Evolutionary conservation across 495 filamentous ascomycete species (phyloP).

Genomic region (Penicillium subrubescens): DNA sequence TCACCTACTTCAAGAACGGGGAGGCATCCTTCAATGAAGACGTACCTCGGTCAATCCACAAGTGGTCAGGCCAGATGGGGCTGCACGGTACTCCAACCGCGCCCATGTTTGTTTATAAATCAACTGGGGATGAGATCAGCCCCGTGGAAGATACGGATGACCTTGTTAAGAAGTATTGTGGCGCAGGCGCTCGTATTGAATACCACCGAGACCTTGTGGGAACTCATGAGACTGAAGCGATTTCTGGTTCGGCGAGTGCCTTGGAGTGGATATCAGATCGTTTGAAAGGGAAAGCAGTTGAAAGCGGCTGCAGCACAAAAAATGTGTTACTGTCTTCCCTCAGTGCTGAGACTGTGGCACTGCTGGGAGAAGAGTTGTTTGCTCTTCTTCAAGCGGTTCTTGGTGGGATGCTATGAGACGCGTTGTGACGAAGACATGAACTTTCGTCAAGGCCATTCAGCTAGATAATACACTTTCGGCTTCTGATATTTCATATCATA

Average conservation of each 20-base stretch:
- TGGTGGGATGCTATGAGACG: slow-evolving; percentile 13
- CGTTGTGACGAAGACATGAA: not conserved
- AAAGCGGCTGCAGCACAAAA: slow-evolving; percentile 11
- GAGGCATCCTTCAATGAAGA: slow-evolving; percentile 7
- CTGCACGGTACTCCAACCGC: slow-evolving; percentile 36
- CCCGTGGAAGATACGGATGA: slow-evolving; percentile 44
- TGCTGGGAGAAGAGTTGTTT: slow-evolving; percentile 17
- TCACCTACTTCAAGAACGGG: slow-evolving; percentile 16
- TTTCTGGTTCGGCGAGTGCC: slow-evolving; percentile 11
- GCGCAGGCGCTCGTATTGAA: slow-evolving; percentile 13
- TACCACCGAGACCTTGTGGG: slow-evolving; percentile 16
- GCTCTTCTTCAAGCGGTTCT: slow-evolving; percentile 11
- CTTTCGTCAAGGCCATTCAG: not conserved
- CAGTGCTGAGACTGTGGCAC: slow-evolving; percentile 3
- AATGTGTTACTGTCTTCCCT: slow-evolving; percentile 17
- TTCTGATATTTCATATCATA: not conserved
- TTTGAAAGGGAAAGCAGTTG: slow-evolving; percentile 13
- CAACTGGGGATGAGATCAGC: slow-evolving; percentile 48
- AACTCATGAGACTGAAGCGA: slow-evolving; percentile 12
- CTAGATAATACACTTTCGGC: not conserved
- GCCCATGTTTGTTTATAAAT: slow-evolving; percentile 55
- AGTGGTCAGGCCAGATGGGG: slow-evolving; percentile 23
- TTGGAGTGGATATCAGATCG: slow-evolving; percentile 14
- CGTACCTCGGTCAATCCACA: slow-evolving; percentile 16
- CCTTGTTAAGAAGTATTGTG: slow-evolving; percentile 43